Evolutionary conservation across 768 basidiomycete species (phyloP), one percentile per base, ranked within the genome.

Genomic region (Mycena capillaripes): DNA sequence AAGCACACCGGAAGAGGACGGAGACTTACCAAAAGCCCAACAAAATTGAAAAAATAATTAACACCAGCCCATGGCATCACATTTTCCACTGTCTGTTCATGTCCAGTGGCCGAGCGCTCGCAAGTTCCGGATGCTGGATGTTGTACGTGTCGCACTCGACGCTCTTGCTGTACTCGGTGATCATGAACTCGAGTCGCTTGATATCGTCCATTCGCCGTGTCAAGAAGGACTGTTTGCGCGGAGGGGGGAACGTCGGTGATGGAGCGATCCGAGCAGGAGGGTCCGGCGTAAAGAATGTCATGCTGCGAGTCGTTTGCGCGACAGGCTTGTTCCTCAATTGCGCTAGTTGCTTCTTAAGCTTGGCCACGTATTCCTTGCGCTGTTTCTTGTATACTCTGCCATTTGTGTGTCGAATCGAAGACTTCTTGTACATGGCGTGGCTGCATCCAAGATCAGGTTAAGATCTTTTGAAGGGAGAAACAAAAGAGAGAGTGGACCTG

Each of bases 71-170:
- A 21, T 16, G 11, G 38, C 10, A 38, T 53, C 36, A 55, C 63
- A 65, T 65, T 25, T 19, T 34, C 63, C 63, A 65, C 38, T 23
- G 48, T 7, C 52, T 4, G 21, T 27, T 38, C 69, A 63, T 70
- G 21, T 70, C 61, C 10, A 57, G 25, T 9, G 69, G 69, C 36
- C 61, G 40, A 16, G 40, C n/a, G 25, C 69, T 70, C n/a, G 61
- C n/a, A 27, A 70, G 69, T 53, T 70, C 60, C 14, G 69, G 61
- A 61, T 29, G 44, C 69, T 57, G 40, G 52, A 70, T 7, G n/a
- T 10, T 48, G 16, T 63, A 30, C 60, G 53, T 69, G 32, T 69
- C 53, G 29, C 3, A 56, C 17, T 16, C 38, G 8, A 6, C 34
- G 38, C 38, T 30, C 27, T 19, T 19, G 25, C 25, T 17, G 17